Base-by-base conservation (phyloP, 805 yeast species). In the Cyberlindnera suaveolens region DNA sequence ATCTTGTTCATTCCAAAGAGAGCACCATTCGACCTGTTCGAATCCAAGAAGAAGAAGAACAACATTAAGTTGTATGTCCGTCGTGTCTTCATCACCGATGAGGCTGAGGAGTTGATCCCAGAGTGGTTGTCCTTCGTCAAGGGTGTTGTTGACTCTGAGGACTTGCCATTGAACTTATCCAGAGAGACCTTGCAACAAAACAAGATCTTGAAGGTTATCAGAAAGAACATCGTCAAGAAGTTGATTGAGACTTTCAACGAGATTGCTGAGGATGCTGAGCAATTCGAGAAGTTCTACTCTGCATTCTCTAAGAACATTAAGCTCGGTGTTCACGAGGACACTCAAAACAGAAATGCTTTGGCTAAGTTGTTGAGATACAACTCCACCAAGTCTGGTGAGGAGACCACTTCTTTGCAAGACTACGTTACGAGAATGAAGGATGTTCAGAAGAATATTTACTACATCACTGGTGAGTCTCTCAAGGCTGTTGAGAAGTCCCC, bases 131-230 rank as follows among this genome's bases (percentile, higher is more conserved):
- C 89, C 44, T 93, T 93, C 71, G 87, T 93, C 63, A 90, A 78
- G 76, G 99, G 99, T 83, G 99, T 93, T 71, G 99, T 93, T 53
- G 99, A 93, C 77, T 88, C 97, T 60, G 98, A 93, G 78, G 99
- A 93, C 74, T 79, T 93, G 72, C 99, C 99, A 72, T 84, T 93
- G 73, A 93, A 93, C 91, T 80, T 93, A 76, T 93, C 99, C 61
- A 91, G 99, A 86, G 99, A 93, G 77, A 85, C 95, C 85, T 81
- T 93, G 67, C 99, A 93, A 77, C 99, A 93, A 77, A 93, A 93
- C 88, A 93, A 93, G 87, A 93, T 93, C 72, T 81, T 93, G 75
- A 93, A 93, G 85, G 99, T 93, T 54, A 93, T 93, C 69, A 89
- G 95, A 80, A 93, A 93, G 91, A 93, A 93, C 82, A 85, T 93